These are phyloP conservation scores for Verruconis gallopava DNA, from an alignment of 2,329 filamentous ascomycete genomes.

Conservation along the genomic window DNA sequence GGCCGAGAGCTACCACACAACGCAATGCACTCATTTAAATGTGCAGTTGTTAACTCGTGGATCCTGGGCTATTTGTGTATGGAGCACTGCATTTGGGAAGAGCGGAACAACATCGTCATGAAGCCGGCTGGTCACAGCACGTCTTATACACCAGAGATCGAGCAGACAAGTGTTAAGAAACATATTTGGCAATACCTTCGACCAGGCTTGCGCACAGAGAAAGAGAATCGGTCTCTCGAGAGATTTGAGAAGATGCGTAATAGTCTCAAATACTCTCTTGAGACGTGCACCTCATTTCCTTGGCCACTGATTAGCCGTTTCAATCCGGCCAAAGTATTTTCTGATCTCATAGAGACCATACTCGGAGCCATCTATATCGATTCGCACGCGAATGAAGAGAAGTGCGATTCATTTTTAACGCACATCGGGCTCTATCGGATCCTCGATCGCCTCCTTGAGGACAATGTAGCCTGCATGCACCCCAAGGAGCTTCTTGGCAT, in stretches of 20 bases:
- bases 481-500: conserved; percentile 57
- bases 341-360: conserved; percentile 69
- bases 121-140: not conserved
- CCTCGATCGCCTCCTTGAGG: conserved; percentile 46
- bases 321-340: conserved; percentile 62
- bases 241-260: conserved; percentile 38
- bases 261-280: conserved; percentile 39
- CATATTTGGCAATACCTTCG: conserved; percentile 61
- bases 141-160: conserved; percentile 8
- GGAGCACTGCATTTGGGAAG: conserved; percentile 24
- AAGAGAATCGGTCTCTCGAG: conserved; percentile 30
- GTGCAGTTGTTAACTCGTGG: conserved; percentile 65
- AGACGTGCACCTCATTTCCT: conserved; percentile 47
- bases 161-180: conserved; percentile 15
- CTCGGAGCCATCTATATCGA: conserved; percentile 80
- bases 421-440: conserved; percentile 52
- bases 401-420: conserved; percentile 48
- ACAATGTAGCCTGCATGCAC: conserved; percentile 41
- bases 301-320: conserved; percentile 61
- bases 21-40: conserved; percentile 64
- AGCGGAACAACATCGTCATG: conserved; percentile 15
- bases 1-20: conserved; percentile 16
- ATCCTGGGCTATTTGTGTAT: conserved; percentile 69
- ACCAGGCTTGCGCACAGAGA: conserved; percentile 38
- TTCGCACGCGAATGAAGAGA: conserved; percentile 44